phyloP scores from a whole-genome alignment of 2,329 filamentous ascomycete species.

The Atkinsonella texensis region DNA sequence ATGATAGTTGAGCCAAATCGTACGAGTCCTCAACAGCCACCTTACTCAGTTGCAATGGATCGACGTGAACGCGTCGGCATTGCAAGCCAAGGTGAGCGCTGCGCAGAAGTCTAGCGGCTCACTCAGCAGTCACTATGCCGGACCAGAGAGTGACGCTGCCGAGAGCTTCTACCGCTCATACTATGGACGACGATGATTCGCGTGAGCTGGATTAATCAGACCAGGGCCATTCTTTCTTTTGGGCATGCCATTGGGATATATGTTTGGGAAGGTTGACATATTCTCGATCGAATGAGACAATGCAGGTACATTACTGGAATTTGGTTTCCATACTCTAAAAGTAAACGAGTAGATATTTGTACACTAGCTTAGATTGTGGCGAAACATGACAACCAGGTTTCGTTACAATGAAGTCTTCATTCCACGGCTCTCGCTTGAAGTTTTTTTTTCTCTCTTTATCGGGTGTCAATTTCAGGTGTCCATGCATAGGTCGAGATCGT shows the following conservation, averaged over 20 bases:
- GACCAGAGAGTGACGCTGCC: conserved; percentile 56
- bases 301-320: conserved; percentile 7
- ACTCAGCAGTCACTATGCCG: conserved; percentile 44
- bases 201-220: neutral
- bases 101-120: conserved; percentile 69
- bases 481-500: neutral
- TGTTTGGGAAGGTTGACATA: conserved; percentile 4
- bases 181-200: conserved; percentile 53
- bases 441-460: neutral
- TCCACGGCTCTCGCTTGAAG: conserved; percentile 7
- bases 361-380: conserved; percentile 24
- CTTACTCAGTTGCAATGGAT: conserved; percentile 88
- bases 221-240: neutral
- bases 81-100: conserved; percentile 71
- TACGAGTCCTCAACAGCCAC: conserved; percentile 87
- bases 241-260: neutral
- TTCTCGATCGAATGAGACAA: conserved; percentile 3
- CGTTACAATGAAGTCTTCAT: conserved; percentile 8
- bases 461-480: neutral
- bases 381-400: conserved; percentile 10
- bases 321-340: conserved; percentile 10
- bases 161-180: conserved; percentile 90
- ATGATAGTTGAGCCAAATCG: conserved; percentile 79
- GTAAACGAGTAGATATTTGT: conserved; percentile 21
- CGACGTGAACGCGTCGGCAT: conserved; percentile 67